Conservation (phyloP, 805 yeast species). For the Suhomyces canberraensis region DNA sequence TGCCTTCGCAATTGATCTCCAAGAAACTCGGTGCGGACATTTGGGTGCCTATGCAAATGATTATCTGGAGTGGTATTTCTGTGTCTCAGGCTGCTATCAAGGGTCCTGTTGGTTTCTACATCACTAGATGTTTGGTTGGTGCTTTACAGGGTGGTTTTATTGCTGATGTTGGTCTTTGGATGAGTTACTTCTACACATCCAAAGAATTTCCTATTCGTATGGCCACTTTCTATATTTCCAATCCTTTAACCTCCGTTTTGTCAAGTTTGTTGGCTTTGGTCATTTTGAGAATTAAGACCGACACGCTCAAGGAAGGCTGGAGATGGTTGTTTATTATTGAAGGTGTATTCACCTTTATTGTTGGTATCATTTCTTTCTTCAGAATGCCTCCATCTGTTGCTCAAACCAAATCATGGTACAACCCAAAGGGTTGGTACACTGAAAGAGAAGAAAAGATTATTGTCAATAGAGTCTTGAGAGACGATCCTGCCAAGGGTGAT, state of each 20-base stretch:
- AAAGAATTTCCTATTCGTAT: constrained; percentile 57
- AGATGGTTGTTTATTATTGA: constrained; percentile 64
- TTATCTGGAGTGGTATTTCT: constrained; percentile 23
- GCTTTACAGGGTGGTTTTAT: constrained; percentile 36
- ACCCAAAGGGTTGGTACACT: constrained; percentile 48
- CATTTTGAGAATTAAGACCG: constrained; percentile 48
- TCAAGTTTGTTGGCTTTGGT: constrained; percentile 52
- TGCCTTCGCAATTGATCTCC: constrained; percentile 25
- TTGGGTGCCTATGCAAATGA: constrained; percentile 23
- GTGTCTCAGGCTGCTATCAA: constrained; percentile 18
- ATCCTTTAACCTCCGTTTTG: constrained; percentile 45
- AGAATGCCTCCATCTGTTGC: constrained; percentile 31
- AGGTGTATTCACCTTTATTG: constrained; percentile 51
- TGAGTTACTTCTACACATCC: constrained; percentile 62
- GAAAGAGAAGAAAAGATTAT: constrained; percentile 55
- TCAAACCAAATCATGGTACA: constrained; percentile 48
- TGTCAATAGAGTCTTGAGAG: constrained; percentile 56
- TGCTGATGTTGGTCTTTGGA: constrained; percentile 60
- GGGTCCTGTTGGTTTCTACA: constrained; percentile 16
- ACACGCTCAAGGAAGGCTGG: constrained; percentile 52
- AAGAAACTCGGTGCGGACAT: constrained; percentile 24
- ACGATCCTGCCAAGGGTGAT: constrained; percentile 61
- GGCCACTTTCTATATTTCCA: constrained; percentile 58
- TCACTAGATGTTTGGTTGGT: constrained; percentile 23
- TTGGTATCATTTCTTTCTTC: constrained; percentile 47